Evolutionary conservation across 306 rosid species (phyloP), one percentile per base, ranked within the genome.

Genomic region (Dryas drummondii): DNA sequence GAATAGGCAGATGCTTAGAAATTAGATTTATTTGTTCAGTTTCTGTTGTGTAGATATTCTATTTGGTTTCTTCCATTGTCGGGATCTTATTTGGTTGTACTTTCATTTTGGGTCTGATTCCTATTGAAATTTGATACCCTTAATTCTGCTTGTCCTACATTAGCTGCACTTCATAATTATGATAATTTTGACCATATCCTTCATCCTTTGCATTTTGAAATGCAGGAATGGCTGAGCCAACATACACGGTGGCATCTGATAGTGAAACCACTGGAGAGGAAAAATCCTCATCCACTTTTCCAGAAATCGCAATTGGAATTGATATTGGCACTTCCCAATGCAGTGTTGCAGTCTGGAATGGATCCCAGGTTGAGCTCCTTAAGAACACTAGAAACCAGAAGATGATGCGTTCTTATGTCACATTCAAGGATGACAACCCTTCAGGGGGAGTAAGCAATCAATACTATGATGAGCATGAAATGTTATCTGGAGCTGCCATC

Each of bases 301-400:
- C 94, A 3, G 98, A 88, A 71, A 85, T 82, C n/a, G 91, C 91
- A 26, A 80, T 91, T 59, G 98, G 96, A 66, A 86, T 94, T 22
- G 97, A 94, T 62, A 87, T 94, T 49, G 97, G 98, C 72, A 94
- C 96, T 55, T 88, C 94, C 44, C 91, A 94, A 45, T 94, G 96
- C 76, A 90, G 97, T 71, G 90, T 94, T 70, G 97, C 96, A 26
- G 72, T 86, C 45, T 94, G 97, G 96, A 94, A 88, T 82, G 97
- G 94, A 60, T 88, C 97, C 58, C 85, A 82, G 68, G 93, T 91
- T 60, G 94, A 87, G 87, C 88, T 91, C 62, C 84, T 90, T 68
- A 82, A 78, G 82, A 91, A 91, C 84, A 82, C 80, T 14, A 81
- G 91, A 76, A 86, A 90, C 84, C 94, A 87, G 70, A 94, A 90